Evolutionary conservation across 257 asterid species (phyloP).

Genomic region (Capsicum rhomboideum): DNA sequence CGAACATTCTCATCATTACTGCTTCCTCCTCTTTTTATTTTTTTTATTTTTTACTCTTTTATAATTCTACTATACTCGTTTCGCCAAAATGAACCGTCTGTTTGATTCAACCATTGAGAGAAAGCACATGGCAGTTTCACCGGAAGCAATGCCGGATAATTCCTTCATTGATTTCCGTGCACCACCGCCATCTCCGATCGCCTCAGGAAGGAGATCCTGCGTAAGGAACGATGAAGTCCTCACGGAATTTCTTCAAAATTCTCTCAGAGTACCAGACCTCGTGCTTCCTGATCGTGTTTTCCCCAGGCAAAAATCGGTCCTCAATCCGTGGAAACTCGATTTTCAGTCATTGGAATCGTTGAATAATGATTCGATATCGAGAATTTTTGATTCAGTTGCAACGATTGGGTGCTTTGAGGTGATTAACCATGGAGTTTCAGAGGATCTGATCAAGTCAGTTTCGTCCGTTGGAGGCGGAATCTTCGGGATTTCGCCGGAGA

Average conservation of each 20-base stretch:
- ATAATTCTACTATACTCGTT: neutral
- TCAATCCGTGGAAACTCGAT: conserved; percentile 47
- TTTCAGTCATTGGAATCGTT: conserved; percentile 16
- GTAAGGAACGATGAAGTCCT: conserved; percentile 57
- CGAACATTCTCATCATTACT: conserved; percentile 70
- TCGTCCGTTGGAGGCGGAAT: conserved; percentile 41
- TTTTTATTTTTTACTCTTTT: neutral
- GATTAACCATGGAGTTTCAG: conserved; percentile 57
- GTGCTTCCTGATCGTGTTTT: conserved; percentile 64
- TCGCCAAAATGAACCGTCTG: neutral
- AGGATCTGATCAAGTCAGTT: conserved; percentile 39
- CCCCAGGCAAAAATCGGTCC: conserved; percentile 48
- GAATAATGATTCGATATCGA: conserved; percentile 11
- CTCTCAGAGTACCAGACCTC: conserved; percentile 69
- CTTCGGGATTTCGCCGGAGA: conserved; percentile 44
- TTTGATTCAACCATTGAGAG: neutral
- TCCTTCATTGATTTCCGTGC: conserved; percentile 66
- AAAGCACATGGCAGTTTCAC: conserved; percentile 34
- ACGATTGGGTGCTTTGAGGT: conserved; percentile 65
- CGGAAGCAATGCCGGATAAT: conserved; percentile 29
- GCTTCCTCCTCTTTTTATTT: conserved; percentile 28
- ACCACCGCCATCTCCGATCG: conserved; percentile 92
- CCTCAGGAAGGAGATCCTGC: conserved; percentile 49
- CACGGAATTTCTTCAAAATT: conserved; percentile 54
- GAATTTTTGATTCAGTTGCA: conserved; percentile 29